These are phyloP conservation scores for Ceratonia siliqua DNA, from an alignment of 306 rosid species.

Conservation along the genomic window DNA sequence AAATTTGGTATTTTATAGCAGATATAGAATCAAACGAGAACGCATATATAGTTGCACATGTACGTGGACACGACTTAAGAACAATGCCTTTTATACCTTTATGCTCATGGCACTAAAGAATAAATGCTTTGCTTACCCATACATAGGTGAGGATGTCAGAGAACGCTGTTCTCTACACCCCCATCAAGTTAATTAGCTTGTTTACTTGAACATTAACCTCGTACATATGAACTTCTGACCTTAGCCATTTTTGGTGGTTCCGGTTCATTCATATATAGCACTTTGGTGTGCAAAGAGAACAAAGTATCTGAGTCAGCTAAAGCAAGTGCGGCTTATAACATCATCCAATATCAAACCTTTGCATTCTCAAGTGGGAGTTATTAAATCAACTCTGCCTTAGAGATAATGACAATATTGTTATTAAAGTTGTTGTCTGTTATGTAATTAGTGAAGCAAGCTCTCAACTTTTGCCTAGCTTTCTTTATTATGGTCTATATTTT, in stretches of 20 bases:
- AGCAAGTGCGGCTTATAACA: neutral
- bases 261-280: neutral
- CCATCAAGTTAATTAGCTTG: too few species aligned
- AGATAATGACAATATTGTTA: neutral
- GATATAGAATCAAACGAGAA: too few species aligned
- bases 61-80: conserved; percentile 17
- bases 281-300: neutral
- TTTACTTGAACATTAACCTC: neutral
- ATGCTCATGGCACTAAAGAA: conserved; percentile 24
- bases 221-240: neutral
- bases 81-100: conserved; percentile 12
- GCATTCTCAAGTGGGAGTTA: conserved; percentile 16
- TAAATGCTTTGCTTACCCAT: too few species aligned
- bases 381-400: neutral
- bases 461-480: neutral
- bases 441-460: conserved; percentile 9
- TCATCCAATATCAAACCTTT: conserved; percentile 5
- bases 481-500: neutral
- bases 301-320: conserved; percentile 10
- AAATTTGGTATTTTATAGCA: too few species aligned
- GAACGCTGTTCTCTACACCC: too few species aligned
- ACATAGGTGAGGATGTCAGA: too few species aligned
- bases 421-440: neutral
- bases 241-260: neutral
- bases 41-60: too few species aligned